Evolutionary conservation across 805 yeast genomes (phyloP), one percentile per base, ranked within the genome.

Genomic region (Maudiozyma pseudohumilis): DNA sequence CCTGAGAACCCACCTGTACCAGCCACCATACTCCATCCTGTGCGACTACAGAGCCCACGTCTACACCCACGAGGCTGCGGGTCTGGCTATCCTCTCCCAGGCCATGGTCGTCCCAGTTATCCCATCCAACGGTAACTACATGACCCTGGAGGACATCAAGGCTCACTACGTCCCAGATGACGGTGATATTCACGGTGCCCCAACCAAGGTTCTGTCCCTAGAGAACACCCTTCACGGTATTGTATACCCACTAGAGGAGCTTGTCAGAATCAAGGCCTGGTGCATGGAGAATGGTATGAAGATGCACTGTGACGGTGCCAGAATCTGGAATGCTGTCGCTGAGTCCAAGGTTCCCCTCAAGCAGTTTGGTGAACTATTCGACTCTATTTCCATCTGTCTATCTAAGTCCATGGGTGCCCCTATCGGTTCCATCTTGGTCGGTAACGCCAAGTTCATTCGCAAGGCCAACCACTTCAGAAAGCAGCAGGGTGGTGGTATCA

Each of bases 381-480:
- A 87, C 60, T 77, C 92, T 11, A 83, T 88, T 34, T 84, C 95
- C 12, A 69, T 88, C 35, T 88, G 96, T 60, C 63, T 88, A 36
- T 85, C 95, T 36, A 88, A 88, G 59, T 80, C 94, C 5, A 67
- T 87, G 52, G 95, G 95, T 42, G 96, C 96, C 1, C 96, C 96
- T 41, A 77, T 88, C 52, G 96, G 96, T 6, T 80, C 94, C 12
- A 75, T 87, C 5, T 67, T 88, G 32, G 95, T 86, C 27, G 92
- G 95, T 28, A 62, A 66, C 32, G 52, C 56, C 27, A 62, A 64
- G 35, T 69, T 77, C 48, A 78, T 86, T 44, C 62, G 66, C 49
- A 77, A 75, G 52, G 85, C 92, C 29, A 79, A 77, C 56, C 94
- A 87, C 63, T 81, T 87, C 66, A 80, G 83, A 49, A 88, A 88